A percentile compares a stretch with the other conserved stretches of the same genome.
Conservation (phyloP, 2,329 filamentous ascomycete genomes). For the Coniella vitis region DNA sequence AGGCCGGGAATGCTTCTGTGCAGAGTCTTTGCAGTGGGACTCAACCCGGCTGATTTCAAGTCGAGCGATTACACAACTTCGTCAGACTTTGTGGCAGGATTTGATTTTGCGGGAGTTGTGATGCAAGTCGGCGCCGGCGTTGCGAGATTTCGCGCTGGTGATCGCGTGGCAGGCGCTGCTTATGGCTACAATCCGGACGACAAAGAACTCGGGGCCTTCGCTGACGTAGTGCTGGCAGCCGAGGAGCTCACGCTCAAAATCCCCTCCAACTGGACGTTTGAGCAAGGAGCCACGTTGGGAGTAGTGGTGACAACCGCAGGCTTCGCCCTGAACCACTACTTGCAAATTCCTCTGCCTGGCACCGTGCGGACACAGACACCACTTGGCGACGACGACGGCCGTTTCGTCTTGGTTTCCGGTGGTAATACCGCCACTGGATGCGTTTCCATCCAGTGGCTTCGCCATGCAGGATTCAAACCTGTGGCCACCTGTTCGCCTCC, state of each 20-base stretch:
- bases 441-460: neutral
- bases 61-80: slow-evolving; percentile 19
- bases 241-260: neutral
- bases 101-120: slow-evolving; percentile 24
- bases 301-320: neutral
- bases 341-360: neutral
- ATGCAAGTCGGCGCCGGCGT: slow-evolving; percentile 18
- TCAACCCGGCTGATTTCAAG: slow-evolving; percentile 27
- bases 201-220: neutral
- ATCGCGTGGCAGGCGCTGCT: slow-evolving; percentile 15
- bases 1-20: neutral
- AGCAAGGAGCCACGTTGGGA: neutral
- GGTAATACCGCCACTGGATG: neutral
- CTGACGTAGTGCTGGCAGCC: neutral
- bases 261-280: neutral
- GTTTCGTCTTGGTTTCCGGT: slow-evolving; percentile 16
- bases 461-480: neutral
- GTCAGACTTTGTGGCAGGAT: slow-evolving; percentile 20
- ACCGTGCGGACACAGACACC: neutral
- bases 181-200: slow-evolving; percentile 9
- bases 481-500: slow-evolving; percentile 28
- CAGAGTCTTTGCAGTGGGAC: slow-evolving; percentile 18
- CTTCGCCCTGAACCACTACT: neutral
- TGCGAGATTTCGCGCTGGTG: slow-evolving; percentile 12
- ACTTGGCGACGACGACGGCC: neutral